Percentiles rank a stretch among this genome's conserved stretches.
These are phyloP conservation scores for Phycomyces blakesleeanus DNA, from an alignment of 192 early-diverging fungal species.

Conservation along the genomic window DNA sequence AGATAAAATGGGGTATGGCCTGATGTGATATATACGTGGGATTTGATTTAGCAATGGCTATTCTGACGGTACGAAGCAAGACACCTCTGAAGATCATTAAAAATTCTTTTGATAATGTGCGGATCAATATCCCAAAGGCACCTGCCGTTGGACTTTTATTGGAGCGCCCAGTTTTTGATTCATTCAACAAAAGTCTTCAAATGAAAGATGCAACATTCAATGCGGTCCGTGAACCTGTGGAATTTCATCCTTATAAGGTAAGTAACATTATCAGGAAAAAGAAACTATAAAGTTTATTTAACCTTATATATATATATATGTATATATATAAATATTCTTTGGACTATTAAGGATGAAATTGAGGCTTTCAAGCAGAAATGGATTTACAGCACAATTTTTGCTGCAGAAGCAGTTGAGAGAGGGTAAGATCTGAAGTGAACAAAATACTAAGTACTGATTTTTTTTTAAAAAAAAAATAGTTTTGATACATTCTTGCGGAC, in stretches of 20 bases:
- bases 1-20: neutral
- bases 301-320: no score
- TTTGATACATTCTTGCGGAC: slow-evolving; percentile 62
- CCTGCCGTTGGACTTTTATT: slow-evolving; percentile 87
- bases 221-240: slow-evolving; percentile 37
- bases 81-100: slow-evolving; percentile 69
- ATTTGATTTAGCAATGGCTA: slow-evolving; percentile 50
- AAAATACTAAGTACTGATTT: neutral
- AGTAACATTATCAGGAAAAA: neutral
- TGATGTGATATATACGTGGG: neutral
- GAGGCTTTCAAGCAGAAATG: slow-evolving; percentile 83
- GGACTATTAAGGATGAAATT: slow-evolving; percentile 55
- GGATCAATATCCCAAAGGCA: slow-evolving; percentile 96
- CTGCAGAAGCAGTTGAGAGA: slow-evolving; percentile 65
- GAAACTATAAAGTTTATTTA: neutral
- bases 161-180: slow-evolving; percentile 68
- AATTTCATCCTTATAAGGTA: slow-evolving; percentile 54
- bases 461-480: slow-evolving; percentile 25
- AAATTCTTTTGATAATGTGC: slow-evolving; percentile 56
- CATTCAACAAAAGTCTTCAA: slow-evolving; percentile 55
- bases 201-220: slow-evolving; percentile 9
- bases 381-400: slow-evolving; percentile 79
- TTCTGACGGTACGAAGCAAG: slow-evolving; percentile 73
- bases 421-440: slow-evolving; percentile 37
- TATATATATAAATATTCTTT: slow-evolving; percentile 6